Base-by-base conservation (phyloP, 2,329 filamentous ascomycete genomes). In the Lecanicillium sp. region DNA sequence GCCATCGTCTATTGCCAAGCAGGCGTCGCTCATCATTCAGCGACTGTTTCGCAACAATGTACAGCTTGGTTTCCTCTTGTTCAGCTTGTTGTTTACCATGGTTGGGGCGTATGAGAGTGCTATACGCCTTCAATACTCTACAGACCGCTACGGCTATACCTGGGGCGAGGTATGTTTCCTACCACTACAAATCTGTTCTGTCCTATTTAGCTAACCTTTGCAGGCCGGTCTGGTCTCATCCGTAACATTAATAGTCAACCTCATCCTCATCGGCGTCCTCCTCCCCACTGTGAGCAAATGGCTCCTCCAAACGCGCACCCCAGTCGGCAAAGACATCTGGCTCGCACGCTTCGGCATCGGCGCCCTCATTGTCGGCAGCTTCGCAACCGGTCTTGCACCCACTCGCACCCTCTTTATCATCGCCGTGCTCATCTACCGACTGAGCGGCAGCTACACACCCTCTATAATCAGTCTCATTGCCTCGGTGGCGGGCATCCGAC, bases 51-150 rank as follows among this genome's bases (percentile, higher is more conserved):
- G 20, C 8, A 20, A 28, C 7, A 39, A 18, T 29, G 19, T 43
- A 13, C 33, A 9, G n/a, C 32, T 39, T 22, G 33, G 28, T 8
- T 30, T 43, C 6, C 41, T 43, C 18, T 36, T 43, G 15, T 7
- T 27, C 22, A 33, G 41, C 29, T 12, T 43, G 29, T 25, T 36
- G 17, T 43, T 43, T 33, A 40, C 36, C 16, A 29, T 29, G 5
- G 33, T 43, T 29, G 41, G 41, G 13, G 32, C 27, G 11, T 39
- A 36, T 22, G 41, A 43, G 33, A 17, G 13, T 2, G 29, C 28
- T 1, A 35, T 43, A 5, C 41, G 41, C 9, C 29, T 36, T 19
- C 41, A 43, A 37, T 43, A 43, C 29, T 36, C 37, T 12, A 36
- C 32, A 3, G 39, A 39, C 36, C 36, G 37, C 32, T 43, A 39